Evolutionary conservation across 208 protist species (phyloP), one percentile per base, ranked within the genome.

Genomic region (Herpetomonas tarakana): DNA sequence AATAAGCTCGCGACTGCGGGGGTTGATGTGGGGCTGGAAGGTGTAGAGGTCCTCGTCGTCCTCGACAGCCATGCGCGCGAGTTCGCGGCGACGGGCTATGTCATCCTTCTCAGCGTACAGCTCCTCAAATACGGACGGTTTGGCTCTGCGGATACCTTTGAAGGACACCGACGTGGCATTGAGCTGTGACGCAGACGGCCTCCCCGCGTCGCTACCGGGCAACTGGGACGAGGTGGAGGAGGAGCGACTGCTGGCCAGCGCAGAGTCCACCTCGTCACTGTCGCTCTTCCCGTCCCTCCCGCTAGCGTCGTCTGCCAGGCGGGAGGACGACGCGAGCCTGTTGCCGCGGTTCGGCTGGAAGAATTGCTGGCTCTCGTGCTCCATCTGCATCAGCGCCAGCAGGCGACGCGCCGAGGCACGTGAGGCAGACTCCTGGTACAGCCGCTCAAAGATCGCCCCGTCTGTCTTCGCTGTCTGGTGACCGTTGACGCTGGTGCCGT

Each of bases 21-120:
- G 27, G 55, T 68, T 68, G 22, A 66, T 52, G 29, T 24, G 39
- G 6, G 76, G 70, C 25, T 49, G 38, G 29, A 78, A 78, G 4
- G 62, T 39, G 41, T 57, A 69, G 14, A 52, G 47, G 46, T 68
- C 58, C 24, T 63, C 62, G 26, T 39, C 56, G 38, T 64, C 41
- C 27, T 62, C 52, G 9, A 57, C 58, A 52, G 47, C 61, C 50
- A 56, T 18, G 25, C 58, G 71, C 3, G 62, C 69, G 4, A 30
- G 11, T 41, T 75, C 71, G n/a, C 53, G 70, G 22, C 76, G 66
- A 1, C 50, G 66, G 22, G 62, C 56, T 25, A 66, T 56, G 53
- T 62, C 62, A 49, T 68, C 63, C 29, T 51, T 51, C 47, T 71
- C 73, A 0, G 66, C 63, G 41, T 71, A 68, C 1, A 78, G 67